A percentile compares a stretch with the other conserved stretches of the same genome.
Conservation (phyloP, 2,329 filamentous ascomycete species). For the Tolypocladium tundrense region DNA sequence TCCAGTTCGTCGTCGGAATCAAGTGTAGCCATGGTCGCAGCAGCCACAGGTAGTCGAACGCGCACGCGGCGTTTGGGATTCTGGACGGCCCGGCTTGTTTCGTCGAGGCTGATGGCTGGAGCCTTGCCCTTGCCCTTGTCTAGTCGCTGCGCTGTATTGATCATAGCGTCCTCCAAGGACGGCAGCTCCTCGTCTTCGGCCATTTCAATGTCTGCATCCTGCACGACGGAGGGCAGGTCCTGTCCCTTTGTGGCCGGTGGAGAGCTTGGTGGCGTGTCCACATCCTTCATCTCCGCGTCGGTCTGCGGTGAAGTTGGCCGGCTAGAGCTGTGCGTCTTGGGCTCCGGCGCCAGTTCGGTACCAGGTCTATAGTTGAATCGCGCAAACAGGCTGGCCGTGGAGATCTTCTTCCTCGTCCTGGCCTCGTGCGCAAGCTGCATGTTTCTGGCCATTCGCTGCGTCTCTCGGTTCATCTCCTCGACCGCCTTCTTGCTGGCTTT, state of each 20-base stretch:
- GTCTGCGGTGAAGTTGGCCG: constrained; percentile 39
- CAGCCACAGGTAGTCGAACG: constrained; percentile 34
- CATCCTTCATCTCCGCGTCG: constrained; percentile 39
- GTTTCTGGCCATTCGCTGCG: constrained; percentile 78
- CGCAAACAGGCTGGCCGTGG: constrained; percentile 71
- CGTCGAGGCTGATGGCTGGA: constrained; percentile 6
- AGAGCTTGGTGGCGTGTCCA: constrained; percentile 65
- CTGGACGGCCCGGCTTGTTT: constrained; percentile 9
- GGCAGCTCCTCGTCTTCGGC: constrained; percentile 24
- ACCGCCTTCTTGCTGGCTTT: constrained; percentile 92
- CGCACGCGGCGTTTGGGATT: constrained; percentile 37
- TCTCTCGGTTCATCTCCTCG: constrained; percentile 91
- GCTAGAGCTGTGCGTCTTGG: constrained; percentile 44
- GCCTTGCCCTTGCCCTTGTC: constrained; percentile 53
- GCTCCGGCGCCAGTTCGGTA: constrained; percentile 18
- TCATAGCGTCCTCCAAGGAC: constrained; percentile 24
- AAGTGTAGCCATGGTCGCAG: constrained; percentile 26
- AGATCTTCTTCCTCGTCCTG: constrained; percentile 84
- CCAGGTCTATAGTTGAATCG: constrained; percentile 64
- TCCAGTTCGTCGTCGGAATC: constrained; percentile 55
- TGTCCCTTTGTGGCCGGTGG: constrained; percentile 32
- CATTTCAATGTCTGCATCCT: constrained; percentile 3
- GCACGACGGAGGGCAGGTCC: constrained; percentile 1
- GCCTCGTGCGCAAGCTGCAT: constrained; percentile 88
- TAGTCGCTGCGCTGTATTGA: constrained; percentile 19